Conservation (phyloP, 2,329 filamentous ascomycete species). For the Beauveria brongniartii region DNA sequence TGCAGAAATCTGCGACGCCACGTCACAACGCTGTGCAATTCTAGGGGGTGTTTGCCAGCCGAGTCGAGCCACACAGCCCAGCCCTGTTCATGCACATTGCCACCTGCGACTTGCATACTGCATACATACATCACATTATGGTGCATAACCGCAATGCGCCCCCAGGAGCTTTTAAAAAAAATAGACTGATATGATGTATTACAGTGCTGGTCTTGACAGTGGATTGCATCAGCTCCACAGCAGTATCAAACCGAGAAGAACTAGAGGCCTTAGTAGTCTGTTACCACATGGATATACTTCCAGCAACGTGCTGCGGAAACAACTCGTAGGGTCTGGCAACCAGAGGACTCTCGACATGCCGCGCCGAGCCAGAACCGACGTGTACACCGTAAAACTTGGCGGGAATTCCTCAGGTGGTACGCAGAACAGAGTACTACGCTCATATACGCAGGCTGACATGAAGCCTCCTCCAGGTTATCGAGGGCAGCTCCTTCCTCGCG, state of each 20-base stretch:
- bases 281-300: conserved; percentile 35
- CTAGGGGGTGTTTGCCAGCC: conserved; percentile 27
- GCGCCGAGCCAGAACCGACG: conserved; percentile 11
- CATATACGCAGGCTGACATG: not conserved
- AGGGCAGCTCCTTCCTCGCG: not conserved
- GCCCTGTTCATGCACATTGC: conserved; percentile 32
- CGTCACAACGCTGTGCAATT: conserved; percentile 28
- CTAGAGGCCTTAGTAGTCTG: conserved; percentile 26
- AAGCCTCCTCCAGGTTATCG: not conserved
- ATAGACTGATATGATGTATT: conserved; percentile 16
- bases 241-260: conserved; percentile 20
- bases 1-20: conserved; percentile 19
- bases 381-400: conserved; percentile 17
- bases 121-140: conserved; percentile 30
- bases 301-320: conserved; percentile 22
- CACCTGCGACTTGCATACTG: conserved; percentile 19
- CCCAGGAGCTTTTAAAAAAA: conserved; percentile 17
- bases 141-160: conserved; percentile 14
- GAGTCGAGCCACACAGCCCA: conserved; percentile 22
- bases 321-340: conserved; percentile 26
- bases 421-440: not conserved
- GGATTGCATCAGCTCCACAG: conserved; percentile 30
- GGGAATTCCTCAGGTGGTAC: conserved; percentile 20
- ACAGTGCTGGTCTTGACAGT: conserved; percentile 24
- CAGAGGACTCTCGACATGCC: conserved; percentile 25